Evolutionary conservation across 192 early-diverging fungal species (phyloP).

Genomic region (Phycomyces nitens): DNA sequence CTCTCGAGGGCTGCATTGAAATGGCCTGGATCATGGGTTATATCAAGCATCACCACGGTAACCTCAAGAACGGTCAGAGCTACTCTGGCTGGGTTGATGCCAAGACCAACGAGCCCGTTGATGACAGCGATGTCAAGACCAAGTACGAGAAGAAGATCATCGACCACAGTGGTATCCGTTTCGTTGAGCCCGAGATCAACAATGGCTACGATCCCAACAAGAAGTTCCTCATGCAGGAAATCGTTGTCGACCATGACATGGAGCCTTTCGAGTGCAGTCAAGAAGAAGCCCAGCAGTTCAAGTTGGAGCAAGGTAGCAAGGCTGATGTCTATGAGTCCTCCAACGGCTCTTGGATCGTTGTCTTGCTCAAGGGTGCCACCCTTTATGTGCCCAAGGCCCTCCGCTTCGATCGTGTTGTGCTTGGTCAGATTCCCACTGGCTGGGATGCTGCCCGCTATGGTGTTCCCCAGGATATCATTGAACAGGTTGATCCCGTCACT

Average conservation of each 20-base stretch:
- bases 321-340: slow-evolving; percentile 67
- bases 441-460: slow-evolving; percentile 92
- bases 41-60: slow-evolving; percentile 84
- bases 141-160: slow-evolving; percentile 89
- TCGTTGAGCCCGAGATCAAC: slow-evolving; percentile 81
- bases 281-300: slow-evolving; percentile 85
- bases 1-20: slow-evolving; percentile 89
- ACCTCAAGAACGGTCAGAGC: slow-evolving; percentile 67
- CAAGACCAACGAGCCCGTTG: slow-evolving; percentile 78
- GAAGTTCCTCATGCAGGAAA: slow-evolving; percentile 86
- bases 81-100: slow-evolving; percentile 95
- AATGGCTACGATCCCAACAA: slow-evolving; percentile 82
- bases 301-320: slow-evolving; percentile 74
- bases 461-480: slow-evolving; percentile 84
- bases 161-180: slow-evolving; percentile 87
- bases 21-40: slow-evolving; percentile 98
- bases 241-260: slow-evolving; percentile 83
- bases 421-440: slow-evolving; percentile 92
- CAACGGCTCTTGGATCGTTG: slow-evolving; percentile 72
- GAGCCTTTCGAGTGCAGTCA: slow-evolving; percentile 81
- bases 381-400: slow-evolving; percentile 92
- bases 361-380: slow-evolving; percentile 82
- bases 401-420: slow-evolving; percentile 83
- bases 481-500: slow-evolving; percentile 90
- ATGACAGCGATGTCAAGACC: slow-evolving; percentile 82